These are phyloP conservation scores for Boeremia lycopersici DNA, from an alignment of 2,329 filamentous ascomycete species.

Conservation along the genomic window DNA sequence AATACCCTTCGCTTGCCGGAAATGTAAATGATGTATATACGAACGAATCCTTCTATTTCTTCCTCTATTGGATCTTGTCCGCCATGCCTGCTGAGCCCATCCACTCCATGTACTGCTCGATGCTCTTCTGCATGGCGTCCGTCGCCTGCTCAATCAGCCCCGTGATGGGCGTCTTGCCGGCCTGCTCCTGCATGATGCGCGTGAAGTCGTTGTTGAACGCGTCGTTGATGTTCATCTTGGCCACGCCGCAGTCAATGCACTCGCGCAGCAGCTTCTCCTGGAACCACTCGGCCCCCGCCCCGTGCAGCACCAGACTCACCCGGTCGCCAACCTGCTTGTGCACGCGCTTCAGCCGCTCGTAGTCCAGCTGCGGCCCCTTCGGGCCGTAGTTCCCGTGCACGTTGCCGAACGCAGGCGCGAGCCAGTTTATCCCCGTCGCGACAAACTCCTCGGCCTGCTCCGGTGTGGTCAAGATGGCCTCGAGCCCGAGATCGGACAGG, in stretches of 20 bases:
- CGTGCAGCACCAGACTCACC: slow-evolving; percentile 63
- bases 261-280: slow-evolving; percentile 59
- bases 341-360: slow-evolving; percentile 49
- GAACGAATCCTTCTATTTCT: slow-evolving; percentile 4
- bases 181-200: slow-evolving; percentile 55
- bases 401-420: slow-evolving; percentile 78
- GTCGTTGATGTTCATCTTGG: slow-evolving; percentile 66
- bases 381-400: slow-evolving; percentile 76
- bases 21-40: slow-evolving; percentile 7
- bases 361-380: slow-evolving; percentile 58
- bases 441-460: slow-evolving; percentile 75
- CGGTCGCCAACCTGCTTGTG: slow-evolving; percentile 55
- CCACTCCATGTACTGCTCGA: slow-evolving; percentile 63
- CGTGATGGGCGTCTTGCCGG: slow-evolving; percentile 59
- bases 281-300: slow-evolving; percentile 60
- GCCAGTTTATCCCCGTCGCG: slow-evolving; percentile 72
- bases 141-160: slow-evolving; percentile 62
- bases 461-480: slow-evolving; percentile 69
- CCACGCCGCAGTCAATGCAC: slow-evolving; percentile 61
- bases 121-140: slow-evolving; percentile 59
- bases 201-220: slow-evolving; percentile 61
- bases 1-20: slow-evolving; percentile 11
- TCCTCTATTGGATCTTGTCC: slow-evolving; percentile 28
- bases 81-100: slow-evolving; percentile 48
- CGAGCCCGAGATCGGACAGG: slow-evolving; percentile 61